Percentiles rank a stretch among this genome's conserved stretches.
Evolutionary conservation across 768 basidiomycete species (phyloP).

Genomic region (Mycena vulgaris): DNA sequence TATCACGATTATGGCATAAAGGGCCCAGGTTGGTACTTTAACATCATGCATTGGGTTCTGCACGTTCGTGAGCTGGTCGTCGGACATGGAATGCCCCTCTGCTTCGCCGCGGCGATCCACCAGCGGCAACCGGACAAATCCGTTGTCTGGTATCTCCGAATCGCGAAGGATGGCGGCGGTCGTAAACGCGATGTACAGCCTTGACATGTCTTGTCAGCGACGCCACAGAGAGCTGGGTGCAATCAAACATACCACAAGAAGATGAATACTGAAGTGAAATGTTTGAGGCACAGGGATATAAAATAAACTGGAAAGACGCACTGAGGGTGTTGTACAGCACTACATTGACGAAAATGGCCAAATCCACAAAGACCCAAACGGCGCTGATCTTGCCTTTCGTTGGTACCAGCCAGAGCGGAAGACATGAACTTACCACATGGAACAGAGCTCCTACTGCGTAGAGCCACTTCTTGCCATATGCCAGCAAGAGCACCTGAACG

Average conservation of each 20-base stretch:
- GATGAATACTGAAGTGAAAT: conserved; percentile 15
- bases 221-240: background rate
- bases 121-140: conserved; percentile 13
- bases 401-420: conserved; percentile 4
- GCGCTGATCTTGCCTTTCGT: conserved; percentile 7
- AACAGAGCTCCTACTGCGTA: conserved; percentile 25
- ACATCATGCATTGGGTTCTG: conserved; percentile 26
- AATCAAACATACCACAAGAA: conserved; percentile 5
- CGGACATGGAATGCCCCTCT: conserved; percentile 1
- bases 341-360: conserved; percentile 20
- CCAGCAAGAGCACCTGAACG: conserved; percentile 24
- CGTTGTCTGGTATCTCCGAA: conserved; percentile 1
- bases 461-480: conserved; percentile 32
- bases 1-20: conserved; percentile 13
- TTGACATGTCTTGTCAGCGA: conserved; percentile 4
- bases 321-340: conserved; percentile 21
- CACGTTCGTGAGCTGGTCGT: background rate
- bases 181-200: conserved; percentile 19
- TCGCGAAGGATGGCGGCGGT: conserved; percentile 11
- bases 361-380: conserved; percentile 18
- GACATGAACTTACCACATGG: conserved; percentile 23
- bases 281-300: conserved; percentile 2
- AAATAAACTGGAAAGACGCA: conserved; percentile 3
- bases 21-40: conserved; percentile 5
- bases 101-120: conserved; percentile 10